Percentiles rank a stretch among this genome's conserved stretches.
phyloP scores from a whole-genome alignment of 2,329 filamentous ascomycete species.

The Arthrinium puccinioides region DNA sequence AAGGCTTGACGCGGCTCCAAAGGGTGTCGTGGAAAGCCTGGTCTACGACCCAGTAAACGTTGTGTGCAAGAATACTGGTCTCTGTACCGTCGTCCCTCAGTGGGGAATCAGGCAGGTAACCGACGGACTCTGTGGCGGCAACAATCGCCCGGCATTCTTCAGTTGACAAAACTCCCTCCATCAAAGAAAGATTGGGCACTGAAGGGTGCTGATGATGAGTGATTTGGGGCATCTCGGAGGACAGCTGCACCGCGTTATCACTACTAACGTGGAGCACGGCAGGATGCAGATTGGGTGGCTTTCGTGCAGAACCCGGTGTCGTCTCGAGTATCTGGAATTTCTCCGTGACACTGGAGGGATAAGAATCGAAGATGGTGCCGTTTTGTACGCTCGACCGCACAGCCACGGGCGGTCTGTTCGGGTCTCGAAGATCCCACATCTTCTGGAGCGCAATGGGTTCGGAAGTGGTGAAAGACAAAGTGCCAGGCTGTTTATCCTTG shows the following conservation, averaged over 20 bases:
- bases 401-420: conserved; percentile 29
- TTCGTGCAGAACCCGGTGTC: conserved; percentile 51
- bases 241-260: conserved; percentile 48
- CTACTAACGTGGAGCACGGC: conserved; percentile 57
- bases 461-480: conserved; percentile 22
- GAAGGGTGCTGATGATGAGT: conserved; percentile 51
- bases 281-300: conserved; percentile 60
- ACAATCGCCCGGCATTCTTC: conserved; percentile 61
- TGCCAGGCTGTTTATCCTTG: conserved; percentile 39
- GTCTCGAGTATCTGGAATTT: conserved; percentile 54
- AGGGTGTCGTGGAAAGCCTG: conserved; percentile 53
- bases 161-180: conserved; percentile 51
- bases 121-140: conserved; percentile 56
- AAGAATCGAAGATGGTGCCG: conserved; percentile 40
- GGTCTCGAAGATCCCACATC: conserved; percentile 50
- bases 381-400: conserved; percentile 53
- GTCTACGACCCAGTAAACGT: conserved; percentile 68
- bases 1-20: conserved; percentile 52
- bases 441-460: conserved; percentile 49
- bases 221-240: conserved; percentile 34
- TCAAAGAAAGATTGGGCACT: conserved; percentile 54
- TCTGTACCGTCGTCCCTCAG: conserved; percentile 55
- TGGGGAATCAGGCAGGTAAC: conserved; percentile 61
- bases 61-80: conserved; percentile 60
- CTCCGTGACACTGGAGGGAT: conserved; percentile 27